Base-by-base conservation (phyloP, 768 basidiomycete genomes). In the Xerocomellus amylosporus region DNA sequence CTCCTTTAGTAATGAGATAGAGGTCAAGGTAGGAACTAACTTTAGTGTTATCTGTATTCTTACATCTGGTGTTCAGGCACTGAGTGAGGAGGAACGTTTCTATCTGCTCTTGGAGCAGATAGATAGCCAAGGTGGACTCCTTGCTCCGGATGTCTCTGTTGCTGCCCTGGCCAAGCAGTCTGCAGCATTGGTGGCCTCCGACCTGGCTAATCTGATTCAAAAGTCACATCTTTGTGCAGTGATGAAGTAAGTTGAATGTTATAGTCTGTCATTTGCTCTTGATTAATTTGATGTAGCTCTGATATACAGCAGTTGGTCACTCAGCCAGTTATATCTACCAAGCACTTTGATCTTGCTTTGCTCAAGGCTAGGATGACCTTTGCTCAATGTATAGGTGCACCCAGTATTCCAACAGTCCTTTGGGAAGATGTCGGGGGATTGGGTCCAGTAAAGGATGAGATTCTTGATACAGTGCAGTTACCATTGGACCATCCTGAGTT, bases 371-470 rank as follows among this genome's bases (percentile, higher is more conserved):
- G 93, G 50, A 73, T 81, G 10, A 81, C 88, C 0, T 95, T 95
- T 70, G 88, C 91, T 8, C 91, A 94, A 66, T 92, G 82, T 64
- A 96, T 98, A 55, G 96, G 95, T n/a, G 93, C 93, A 24, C 97
- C 97, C 0, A 94, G 89, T 61, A 99, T 99, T 34, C 97, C 97
- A 1, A 88, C 80, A 58, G 94, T 99, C 1, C 81, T 88, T 0
- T 99, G 97, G 97, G 93, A 98, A 69, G 97, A 99, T 68, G 88
- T 99, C 13, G 97, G 97, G 26, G 97, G 97, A 5, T 74, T 99
- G 12, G 86, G 84, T 3, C 74, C 78, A 55, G 92, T 97, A 54
- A 98, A 98, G 68, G 72, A 82, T 36, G 96, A 98, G 62, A 98
- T 99, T 50, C 74, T 98, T 54, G 96, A 99, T 64, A 99, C 95